Conservation (phyloP, 345 rosid genomes). For the Pelargonium nanum region DNA sequence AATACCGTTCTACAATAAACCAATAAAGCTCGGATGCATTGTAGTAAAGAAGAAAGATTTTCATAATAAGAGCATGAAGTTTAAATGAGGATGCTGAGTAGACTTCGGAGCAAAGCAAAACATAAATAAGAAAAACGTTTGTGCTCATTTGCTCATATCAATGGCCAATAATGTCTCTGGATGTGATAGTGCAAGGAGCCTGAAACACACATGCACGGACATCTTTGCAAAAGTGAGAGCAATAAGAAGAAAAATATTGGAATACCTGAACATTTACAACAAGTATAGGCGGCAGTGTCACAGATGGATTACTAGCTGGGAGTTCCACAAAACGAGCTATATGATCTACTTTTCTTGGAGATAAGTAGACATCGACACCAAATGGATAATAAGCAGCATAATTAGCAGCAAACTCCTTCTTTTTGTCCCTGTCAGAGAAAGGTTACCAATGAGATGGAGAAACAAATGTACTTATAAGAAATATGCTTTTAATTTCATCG, state of each 20-base stretch:
- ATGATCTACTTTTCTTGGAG: conserved; percentile 62
- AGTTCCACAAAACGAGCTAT: conserved; percentile 72
- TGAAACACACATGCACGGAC: too few relatives aligned
- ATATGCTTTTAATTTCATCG: not conserved
- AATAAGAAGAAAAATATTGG: not conserved
- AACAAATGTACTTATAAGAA: not conserved
- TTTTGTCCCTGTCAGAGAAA: conserved; percentile 61
- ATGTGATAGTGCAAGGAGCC: too few relatives aligned
- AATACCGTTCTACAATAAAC: too few relatives aligned
- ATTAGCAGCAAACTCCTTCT: conserved; percentile 67
- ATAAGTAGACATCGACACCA: conserved; percentile 79
- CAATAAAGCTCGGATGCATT: not conserved
- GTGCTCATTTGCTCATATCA: too few relatives aligned
- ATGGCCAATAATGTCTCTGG: too few relatives aligned
- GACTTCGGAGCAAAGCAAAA: too few relatives aligned
- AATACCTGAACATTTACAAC: conserved; percentile 87
- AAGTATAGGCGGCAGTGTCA: conserved; percentile 65
- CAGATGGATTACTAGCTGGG: conserved; percentile 37
- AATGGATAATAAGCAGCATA: conserved; percentile 82
- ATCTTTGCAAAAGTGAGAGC: not conserved
- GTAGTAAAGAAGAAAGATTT: too few relatives aligned
- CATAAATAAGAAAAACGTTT: too few relatives aligned
- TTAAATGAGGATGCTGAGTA: too few relatives aligned
- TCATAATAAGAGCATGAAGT: too few relatives aligned
- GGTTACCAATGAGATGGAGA: not conserved